Evolutionary conservation across 805 yeast genomes (phyloP), one percentile per base, ranked within the genome.

Genomic region (Yamadazyma insecticola): DNA sequence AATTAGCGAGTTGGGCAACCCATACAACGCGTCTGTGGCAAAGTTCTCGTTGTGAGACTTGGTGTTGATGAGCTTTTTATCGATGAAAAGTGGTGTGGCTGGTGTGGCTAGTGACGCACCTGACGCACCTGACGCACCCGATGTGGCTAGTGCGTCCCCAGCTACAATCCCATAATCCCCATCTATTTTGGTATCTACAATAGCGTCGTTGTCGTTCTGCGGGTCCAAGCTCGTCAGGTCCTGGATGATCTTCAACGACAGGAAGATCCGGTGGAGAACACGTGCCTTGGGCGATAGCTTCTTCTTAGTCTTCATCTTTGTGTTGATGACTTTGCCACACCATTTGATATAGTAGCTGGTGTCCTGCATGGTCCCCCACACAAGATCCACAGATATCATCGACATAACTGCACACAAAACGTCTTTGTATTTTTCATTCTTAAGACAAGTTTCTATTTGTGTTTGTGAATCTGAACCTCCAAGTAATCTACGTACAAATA

Each of bases 351-450:
- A 85, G 36, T 78, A 71, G 40, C 76, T 77, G 48, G 95, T 85
- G 43, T 83, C 92, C 33, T 82, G 79, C 89, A 84, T 83, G 1
- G 90, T 78, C 3, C 96, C 95, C 86, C 94, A 82, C 11, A 85
- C 89, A 30, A 85, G 79, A 57, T 87, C 95, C 30, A 87, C 83
- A 5, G 89, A 78, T 28, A 81, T 85, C 95, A 86, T 84, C 2
- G 92, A 79, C 52, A 87, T 67, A 14, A 84, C 78, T 1, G 95
- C 92, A 30, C 86, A 82, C 16, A 87, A 53, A 4, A 85, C 83
- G 50, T 86, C 95, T 50, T 87, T 86, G 53, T 87, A 86, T 51
- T 82, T 81, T 47, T 82, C 71, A 23, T 58, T 55, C 13, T 85
- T 33, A 39, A 60, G 43, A 63, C 67, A 36, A 63, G 70, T 48